Evolutionary conservation across 2,329 filamentous ascomycete species (phyloP).

Genomic region (Sclerotinia sclerotiorum): DNA sequence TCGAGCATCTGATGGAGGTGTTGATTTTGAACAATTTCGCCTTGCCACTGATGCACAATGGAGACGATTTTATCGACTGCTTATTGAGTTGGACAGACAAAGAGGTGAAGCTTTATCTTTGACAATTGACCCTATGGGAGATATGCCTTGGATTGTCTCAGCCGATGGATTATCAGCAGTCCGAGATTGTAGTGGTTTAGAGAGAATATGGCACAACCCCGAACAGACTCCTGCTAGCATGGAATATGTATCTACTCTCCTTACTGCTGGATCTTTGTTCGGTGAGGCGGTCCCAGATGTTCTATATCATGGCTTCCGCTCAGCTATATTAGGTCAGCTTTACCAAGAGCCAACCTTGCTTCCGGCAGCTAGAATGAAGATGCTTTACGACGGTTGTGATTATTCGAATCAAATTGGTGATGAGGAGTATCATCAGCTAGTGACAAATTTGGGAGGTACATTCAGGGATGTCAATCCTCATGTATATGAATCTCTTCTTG

Average conservation of each 20-base stretch:
- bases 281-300: constrained; percentile 68
- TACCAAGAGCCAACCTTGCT: constrained; percentile 71
- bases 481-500: constrained; percentile 55
- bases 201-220: constrained; percentile 72
- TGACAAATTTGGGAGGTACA: constrained; percentile 64
- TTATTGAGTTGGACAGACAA: constrained; percentile 82
- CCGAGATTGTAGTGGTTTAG: constrained; percentile 74
- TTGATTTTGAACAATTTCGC: constrained; percentile 76
- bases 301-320: constrained; percentile 65
- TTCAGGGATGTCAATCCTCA: constrained; percentile 58
- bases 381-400: constrained; percentile 74
- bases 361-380: constrained; percentile 71
- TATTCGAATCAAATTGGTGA: constrained; percentile 80
- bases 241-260: constrained; percentile 58
- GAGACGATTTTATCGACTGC: constrained; percentile 83
- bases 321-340: constrained; percentile 69
- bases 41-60: constrained; percentile 77
- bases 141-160: constrained; percentile 80
- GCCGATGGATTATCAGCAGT: constrained; percentile 79
- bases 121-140: constrained; percentile 66
- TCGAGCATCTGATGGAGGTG: constrained; percentile 59
- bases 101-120: constrained; percentile 79
- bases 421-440: constrained; percentile 72
- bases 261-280: constrained; percentile 70
- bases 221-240: constrained; percentile 50